A percentile compares a stretch with the other conserved stretches of the same genome.
Conservation (phyloP, 495 filamentous ascomycete genomes). For the Xylaria sp. region DNA sequence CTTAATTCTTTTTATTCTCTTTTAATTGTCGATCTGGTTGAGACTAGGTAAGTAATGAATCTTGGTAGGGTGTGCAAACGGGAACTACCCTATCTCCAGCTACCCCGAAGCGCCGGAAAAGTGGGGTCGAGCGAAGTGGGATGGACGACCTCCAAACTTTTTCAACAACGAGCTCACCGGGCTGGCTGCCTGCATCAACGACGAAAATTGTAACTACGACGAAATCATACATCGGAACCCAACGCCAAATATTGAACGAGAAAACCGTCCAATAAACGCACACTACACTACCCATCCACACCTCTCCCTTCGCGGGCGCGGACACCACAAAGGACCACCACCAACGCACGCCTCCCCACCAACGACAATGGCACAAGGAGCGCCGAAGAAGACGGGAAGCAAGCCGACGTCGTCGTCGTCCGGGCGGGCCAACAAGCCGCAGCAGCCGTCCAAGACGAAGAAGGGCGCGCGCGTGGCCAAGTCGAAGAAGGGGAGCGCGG, state of each 20-base stretch:
- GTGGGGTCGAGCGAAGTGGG: conserved; percentile 2
- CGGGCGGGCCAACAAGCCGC: conserved; percentile 43
- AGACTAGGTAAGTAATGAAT: neutral
- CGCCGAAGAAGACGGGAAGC: conserved; percentile 44
- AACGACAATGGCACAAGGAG: conserved; percentile 56
- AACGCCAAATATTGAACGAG: neutral
- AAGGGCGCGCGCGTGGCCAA: conserved; percentile 46
- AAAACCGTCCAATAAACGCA: conserved; percentile 5
- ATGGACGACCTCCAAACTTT: too few species aligned
- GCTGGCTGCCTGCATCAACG: neutral
- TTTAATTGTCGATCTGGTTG: too few species aligned
- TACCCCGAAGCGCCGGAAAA: conserved; percentile 4
- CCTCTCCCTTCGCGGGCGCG: neutral
- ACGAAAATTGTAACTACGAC: neutral
- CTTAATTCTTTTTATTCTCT: neutral
- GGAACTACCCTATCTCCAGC: neutral
- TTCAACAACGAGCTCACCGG: neutral
- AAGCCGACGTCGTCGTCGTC: conserved; percentile 30
- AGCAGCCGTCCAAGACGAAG: conserved; percentile 42
- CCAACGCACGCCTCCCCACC: conserved; percentile 8
- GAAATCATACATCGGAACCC: neutral
- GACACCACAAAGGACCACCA: too few species aligned
- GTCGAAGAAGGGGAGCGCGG: conserved; percentile 45
- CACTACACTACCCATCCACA: neutral
- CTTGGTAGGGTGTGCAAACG: neutral